Conservation (phyloP, 768 basidiomycete genomes). For the Phlebiopsis gigantea region DNA sequence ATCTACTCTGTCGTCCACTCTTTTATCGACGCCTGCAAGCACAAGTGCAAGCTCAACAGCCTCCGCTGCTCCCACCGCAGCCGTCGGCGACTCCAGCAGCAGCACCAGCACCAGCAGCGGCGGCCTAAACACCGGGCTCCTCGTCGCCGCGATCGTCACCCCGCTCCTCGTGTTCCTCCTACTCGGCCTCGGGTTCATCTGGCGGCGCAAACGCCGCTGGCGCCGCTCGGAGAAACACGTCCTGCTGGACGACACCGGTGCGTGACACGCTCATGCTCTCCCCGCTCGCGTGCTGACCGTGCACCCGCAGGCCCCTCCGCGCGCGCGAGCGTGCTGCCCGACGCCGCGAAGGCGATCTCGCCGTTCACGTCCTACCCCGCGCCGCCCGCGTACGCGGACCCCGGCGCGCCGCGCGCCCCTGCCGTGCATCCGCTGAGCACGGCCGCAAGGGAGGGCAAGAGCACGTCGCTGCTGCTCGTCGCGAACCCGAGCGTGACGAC, state of each 20-base stretch:
- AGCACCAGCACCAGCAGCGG: no score
- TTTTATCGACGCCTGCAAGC: background rate
- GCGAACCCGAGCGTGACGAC: background rate
- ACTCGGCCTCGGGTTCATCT: background rate
- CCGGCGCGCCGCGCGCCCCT: background rate
- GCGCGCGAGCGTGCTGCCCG: background rate
- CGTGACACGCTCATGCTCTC: background rate
- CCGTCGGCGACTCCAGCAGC: background rate
- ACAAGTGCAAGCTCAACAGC: background rate
- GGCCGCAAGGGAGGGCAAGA: background rate
- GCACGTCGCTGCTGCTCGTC: background rate
- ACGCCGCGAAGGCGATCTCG: background rate
- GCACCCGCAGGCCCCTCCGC: no score
- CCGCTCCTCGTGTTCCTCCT: background rate
- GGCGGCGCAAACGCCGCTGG: background rate
- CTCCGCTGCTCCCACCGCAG: background rate
- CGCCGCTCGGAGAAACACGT: background rate
- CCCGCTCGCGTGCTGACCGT: background rate
- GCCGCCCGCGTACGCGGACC: background rate
- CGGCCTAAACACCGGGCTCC: background rate
- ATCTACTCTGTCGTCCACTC: background rate
- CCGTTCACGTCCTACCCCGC: background rate
- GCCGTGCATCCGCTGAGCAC: background rate
- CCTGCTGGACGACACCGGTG: background rate
- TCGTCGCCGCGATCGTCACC: background rate